A percentile compares a stretch with the other conserved stretches of the same genome.
These are phyloP conservation scores for Eustoma russellianum DNA, from an alignment of 257 asterid species.

Conservation along the genomic window DNA sequence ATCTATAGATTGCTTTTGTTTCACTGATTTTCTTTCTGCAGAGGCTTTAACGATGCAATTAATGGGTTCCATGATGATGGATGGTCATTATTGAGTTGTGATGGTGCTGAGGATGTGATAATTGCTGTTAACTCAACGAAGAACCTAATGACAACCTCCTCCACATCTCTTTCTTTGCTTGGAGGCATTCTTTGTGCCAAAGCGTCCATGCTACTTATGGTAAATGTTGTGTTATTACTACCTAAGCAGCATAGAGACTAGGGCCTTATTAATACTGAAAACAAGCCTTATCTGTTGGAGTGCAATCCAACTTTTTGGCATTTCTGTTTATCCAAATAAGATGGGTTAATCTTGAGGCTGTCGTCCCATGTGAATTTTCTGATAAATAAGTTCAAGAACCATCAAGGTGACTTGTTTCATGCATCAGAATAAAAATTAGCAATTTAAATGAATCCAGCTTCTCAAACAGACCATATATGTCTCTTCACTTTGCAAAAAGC, in stretches of 20 bases:
- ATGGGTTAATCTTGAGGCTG: too few species aligned
- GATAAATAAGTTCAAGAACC: too few species aligned
- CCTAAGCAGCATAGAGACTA: too few species aligned
- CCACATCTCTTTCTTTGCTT: conserved; percentile 37
- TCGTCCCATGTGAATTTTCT: too few species aligned
- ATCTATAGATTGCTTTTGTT: not conserved
- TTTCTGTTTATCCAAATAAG: too few species aligned
- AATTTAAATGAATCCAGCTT: too few species aligned
- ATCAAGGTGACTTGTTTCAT: too few species aligned
- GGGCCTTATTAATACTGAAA: too few species aligned
- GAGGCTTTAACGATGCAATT: conserved; percentile 95
- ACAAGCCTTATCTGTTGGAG: too few species aligned
- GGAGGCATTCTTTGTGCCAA: conserved; percentile 93
- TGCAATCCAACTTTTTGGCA: too few species aligned
- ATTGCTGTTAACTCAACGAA: conserved; percentile 61
- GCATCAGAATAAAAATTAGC: too few species aligned
- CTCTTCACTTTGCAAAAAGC: not conserved
- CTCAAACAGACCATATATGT: not conserved
- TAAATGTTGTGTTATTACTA: conserved; percentile 3
- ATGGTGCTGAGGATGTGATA: conserved; percentile 79
- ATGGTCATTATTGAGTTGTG: conserved; percentile 73
- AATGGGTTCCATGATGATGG: conserved; percentile 91
- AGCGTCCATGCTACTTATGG: conserved; percentile 98
- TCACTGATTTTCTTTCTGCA: conserved; percentile 18
- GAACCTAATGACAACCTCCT: conserved; percentile 24